Evolutionary conservation across 495 filamentous ascomycete genomes (phyloP).

Genomic region (Niebla homalea): DNA sequence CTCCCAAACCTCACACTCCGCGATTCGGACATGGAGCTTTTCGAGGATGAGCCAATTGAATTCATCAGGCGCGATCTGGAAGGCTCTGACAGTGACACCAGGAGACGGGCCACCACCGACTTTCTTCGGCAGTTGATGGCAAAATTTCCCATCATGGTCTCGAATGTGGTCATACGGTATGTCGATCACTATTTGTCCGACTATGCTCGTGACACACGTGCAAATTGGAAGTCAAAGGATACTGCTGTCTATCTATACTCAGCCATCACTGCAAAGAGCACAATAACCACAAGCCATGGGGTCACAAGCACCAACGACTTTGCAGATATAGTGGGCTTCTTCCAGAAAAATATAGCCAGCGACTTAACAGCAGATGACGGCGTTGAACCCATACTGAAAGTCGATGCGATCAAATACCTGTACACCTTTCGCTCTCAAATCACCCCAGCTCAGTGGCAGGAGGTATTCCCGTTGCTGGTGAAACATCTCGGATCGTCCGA

Average conservation of each 20-base stretch:
- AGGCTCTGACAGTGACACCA: constrained; percentile 87
- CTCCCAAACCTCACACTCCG: constrained; percentile 82
- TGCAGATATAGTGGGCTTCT: constrained; percentile 83
- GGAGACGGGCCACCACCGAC: constrained; percentile 82
- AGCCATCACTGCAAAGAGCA: constrained; percentile 83
- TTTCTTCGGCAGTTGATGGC: constrained; percentile 78
- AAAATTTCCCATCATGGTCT: constrained; percentile 75
- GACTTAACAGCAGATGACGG: constrained; percentile 57
- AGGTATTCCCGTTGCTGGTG: constrained; percentile 77
- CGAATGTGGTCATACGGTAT: constrained; percentile 65
- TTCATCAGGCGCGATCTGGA: constrained; percentile 94
- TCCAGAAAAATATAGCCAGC: constrained; percentile 73
- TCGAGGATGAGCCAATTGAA: constrained; percentile 98
- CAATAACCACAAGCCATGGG: constrained; percentile 69
- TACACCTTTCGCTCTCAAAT: constrained; percentile 88
- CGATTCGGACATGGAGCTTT: constrained; percentile 85
- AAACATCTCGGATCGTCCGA: constrained; percentile 75
- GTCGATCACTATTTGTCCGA: constrained; percentile 61
- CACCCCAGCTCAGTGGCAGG: constrained; percentile 74
- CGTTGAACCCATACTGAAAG: constrained; percentile 75
- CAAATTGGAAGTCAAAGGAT: constrained; percentile 93
- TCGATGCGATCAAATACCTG: constrained; percentile 94
- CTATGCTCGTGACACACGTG: constrained; percentile 52
- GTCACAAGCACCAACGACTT: constrained; percentile 76
- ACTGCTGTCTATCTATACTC: constrained; percentile 92